Evolutionary conservation across 257 asterid species (phyloP).

Genomic region (Solanum sejunctum): DNA sequence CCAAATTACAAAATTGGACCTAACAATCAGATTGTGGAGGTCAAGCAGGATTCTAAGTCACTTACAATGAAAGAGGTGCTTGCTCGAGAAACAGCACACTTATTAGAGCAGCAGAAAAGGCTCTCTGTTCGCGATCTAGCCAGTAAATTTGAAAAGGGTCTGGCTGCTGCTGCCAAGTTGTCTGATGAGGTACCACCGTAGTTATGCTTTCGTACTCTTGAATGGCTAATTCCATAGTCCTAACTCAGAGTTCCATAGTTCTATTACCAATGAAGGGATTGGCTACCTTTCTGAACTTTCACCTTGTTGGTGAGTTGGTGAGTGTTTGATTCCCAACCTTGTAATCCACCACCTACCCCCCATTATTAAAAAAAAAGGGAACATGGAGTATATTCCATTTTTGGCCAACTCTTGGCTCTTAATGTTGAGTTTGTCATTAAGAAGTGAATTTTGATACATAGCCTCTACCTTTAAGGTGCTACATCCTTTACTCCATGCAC

Average conservation of each 20-base stretch:
- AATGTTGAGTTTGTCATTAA: neutral
- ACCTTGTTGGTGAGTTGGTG: too few species aligned
- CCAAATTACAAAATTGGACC: constrained; percentile 69
- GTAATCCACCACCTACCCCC: neutral
- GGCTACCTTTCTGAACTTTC: too few species aligned
- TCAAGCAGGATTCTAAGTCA: constrained; percentile 40
- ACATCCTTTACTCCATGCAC: neutral
- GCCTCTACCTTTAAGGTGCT: neutral
- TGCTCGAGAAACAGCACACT: constrained; percentile 62
- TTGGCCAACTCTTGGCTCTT: neutral
- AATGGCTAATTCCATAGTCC: neutral
- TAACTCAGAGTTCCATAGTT: neutral
- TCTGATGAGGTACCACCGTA: constrained; percentile 58
- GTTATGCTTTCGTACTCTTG: neutral
- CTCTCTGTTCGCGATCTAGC: constrained; percentile 91
- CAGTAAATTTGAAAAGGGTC: constrained; percentile 78
- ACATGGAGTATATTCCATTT: neutral
- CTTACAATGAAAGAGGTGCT: constrained; percentile 62
- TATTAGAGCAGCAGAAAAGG: constrained; percentile 77
- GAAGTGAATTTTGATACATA: neutral
- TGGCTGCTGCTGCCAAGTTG: constrained; percentile 84
- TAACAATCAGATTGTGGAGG: constrained; percentile 71
- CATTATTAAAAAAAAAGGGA: neutral
- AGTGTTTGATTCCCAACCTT: neutral
- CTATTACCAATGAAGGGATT: neutral